phyloP scores from a whole-genome alignment of 2,329 filamentous ascomycete species.

The Dactylellina parvicollis region DNA sequence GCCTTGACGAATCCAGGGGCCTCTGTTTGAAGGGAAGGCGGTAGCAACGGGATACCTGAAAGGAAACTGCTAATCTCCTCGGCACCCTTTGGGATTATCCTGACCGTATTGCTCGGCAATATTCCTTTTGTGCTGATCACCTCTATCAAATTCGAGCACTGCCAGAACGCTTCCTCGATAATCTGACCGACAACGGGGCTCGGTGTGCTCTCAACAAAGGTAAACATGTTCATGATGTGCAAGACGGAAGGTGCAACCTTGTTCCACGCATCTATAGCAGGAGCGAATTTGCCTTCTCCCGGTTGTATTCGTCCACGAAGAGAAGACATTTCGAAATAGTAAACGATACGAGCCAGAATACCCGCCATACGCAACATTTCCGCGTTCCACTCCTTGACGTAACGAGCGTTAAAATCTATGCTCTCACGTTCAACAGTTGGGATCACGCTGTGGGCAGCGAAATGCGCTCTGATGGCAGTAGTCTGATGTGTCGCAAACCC shows the following conservation, averaged over 20 bases:
- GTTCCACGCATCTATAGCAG: constrained; percentile 68
- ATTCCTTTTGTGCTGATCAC: constrained; percentile 89
- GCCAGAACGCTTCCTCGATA: constrained; percentile 97
- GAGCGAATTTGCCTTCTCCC: constrained; percentile 67
- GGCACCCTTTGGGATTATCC: constrained; percentile 75
- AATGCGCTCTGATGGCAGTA: constrained; percentile 89
- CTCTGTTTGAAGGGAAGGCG: constrained; percentile 75
- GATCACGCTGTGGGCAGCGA: constrained; percentile 94
- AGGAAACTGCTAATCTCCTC: constrained; percentile 77
- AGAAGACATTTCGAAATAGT: constrained; percentile 84
- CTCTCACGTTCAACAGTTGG: constrained; percentile 96
- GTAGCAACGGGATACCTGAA: constrained; percentile 85
- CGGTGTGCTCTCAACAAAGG: constrained; percentile 86
- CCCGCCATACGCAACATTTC: constrained; percentile 92
- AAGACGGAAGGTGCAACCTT: constrained; percentile 63
- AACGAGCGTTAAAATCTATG: constrained; percentile 94
- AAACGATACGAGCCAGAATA: constrained; percentile 87
- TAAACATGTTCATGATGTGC: constrained; percentile 86
- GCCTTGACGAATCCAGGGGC: constrained; percentile 79
- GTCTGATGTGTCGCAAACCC: constrained; percentile 98
- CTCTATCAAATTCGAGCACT: constrained; percentile 84
- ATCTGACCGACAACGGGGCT: constrained; percentile 82
- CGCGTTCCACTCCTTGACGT: constrained; percentile 93
- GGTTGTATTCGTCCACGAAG: constrained; percentile 68
- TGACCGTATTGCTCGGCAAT: constrained; percentile 82